phyloP scores from a whole-genome alignment of 305 asterid species.

The Striga hermonthica region DNA sequence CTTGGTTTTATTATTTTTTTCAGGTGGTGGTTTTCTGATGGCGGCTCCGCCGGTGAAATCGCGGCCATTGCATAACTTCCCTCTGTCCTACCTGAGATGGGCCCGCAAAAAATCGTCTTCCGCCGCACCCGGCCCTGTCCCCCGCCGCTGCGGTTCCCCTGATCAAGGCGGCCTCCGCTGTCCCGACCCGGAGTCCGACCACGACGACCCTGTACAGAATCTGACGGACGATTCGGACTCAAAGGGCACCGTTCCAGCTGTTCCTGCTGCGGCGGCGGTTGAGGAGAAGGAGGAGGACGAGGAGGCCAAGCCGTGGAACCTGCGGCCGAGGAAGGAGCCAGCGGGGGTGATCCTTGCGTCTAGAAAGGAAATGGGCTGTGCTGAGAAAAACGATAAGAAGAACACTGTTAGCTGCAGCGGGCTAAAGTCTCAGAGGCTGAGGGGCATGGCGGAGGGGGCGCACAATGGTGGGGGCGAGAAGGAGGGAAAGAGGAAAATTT shows the following conservation, averaged over 20 bases:
- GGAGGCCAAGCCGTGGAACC: conserved; percentile 62
- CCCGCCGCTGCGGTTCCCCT: conserved; percentile 57
- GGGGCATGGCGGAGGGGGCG: conserved; percentile 39
- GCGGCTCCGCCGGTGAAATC: conserved; percentile 69
- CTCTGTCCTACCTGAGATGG: conserved; percentile 67
- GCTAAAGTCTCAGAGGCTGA: conserved; percentile 45
- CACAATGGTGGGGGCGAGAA: conserved; percentile 40
- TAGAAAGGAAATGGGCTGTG: conserved; percentile 28
- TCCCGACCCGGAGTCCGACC: conserved; percentile 30
- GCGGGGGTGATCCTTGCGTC: conserved; percentile 27
- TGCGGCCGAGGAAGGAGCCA: conserved; percentile 61
- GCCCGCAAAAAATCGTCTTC: conserved; percentile 51
- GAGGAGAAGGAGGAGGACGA: conserved; percentile 39
- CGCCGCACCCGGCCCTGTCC: conserved; percentile 37
- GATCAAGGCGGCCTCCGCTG: conserved; percentile 34
- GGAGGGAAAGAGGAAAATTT: conserved; percentile 58
- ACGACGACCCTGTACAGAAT: conserved; percentile 27
- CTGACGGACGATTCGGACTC: conserved; percentile 15
- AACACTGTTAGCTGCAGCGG: conserved; percentile 26
- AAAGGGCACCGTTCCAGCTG: neutral
- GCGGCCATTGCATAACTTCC: conserved; percentile 77
- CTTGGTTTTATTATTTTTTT: neutral
- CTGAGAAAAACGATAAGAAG: conserved; percentile 28
- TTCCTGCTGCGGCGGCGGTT: neutral
- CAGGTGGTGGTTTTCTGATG: conserved; percentile 42